phyloP scores from a whole-genome alignment of 768 basidiomycete genomes.

The Gymnopilus dilepis region DNA sequence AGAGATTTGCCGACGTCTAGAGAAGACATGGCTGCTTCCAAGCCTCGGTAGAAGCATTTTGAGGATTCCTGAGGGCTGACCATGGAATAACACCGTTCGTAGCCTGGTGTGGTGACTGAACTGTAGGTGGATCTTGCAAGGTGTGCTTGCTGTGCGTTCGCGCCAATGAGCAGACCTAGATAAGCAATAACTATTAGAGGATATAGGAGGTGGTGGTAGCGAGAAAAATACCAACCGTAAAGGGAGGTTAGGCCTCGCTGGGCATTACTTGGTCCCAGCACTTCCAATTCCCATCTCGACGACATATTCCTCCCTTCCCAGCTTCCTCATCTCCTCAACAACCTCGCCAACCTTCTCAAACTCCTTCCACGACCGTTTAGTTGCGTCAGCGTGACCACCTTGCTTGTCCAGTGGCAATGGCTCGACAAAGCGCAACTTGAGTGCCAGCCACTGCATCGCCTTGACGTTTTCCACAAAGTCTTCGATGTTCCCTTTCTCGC shows the following conservation, averaged over 20 bases:
- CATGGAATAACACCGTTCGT: no score
- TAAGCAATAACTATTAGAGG: no score
- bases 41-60: no score
- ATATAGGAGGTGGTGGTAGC: background rate
- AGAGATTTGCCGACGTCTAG: no score
- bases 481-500: constrained; percentile 53
- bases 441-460: constrained; percentile 80
- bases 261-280: constrained; percentile 21
- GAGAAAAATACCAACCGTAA: background rate
- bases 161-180: no score
- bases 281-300: constrained; percentile 72
- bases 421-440: constrained; percentile 67
- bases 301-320: constrained; percentile 60
- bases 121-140: no score
- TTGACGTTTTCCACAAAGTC: constrained; percentile 72
- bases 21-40: no score
- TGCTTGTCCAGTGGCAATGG: constrained; percentile 30
- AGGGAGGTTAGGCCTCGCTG: no score
- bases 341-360: constrained; percentile 74
- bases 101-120: no score
- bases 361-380: constrained; percentile 54
- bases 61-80: no score
- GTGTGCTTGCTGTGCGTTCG: no score
- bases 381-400: background rate
- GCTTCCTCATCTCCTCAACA: constrained; percentile 64